A percentile compares a stretch with the other conserved stretches of the same genome.
These are phyloP conservation scores for Hypoxylon rickii DNA, from an alignment of 495 filamentous ascomycete species.

Conservation along the genomic window DNA sequence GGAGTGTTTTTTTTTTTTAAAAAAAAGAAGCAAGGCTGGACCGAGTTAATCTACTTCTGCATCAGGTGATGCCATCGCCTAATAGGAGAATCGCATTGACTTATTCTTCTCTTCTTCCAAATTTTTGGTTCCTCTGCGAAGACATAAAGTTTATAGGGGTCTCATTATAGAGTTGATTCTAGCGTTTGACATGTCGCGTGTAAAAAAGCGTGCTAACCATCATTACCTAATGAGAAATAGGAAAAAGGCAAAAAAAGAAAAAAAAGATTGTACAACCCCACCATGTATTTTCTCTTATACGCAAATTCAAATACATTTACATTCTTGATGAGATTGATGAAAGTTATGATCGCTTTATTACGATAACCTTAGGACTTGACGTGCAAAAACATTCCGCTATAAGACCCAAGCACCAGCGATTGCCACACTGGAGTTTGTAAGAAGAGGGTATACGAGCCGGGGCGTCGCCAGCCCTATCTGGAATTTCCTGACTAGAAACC, in stretches of 20 bases:
- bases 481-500: slow-evolving; percentile 14
- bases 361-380: too few relatives aligned
- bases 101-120: too few relatives aligned
- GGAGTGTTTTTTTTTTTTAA: too few relatives aligned
- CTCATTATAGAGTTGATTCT: background rate
- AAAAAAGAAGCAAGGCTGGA: background rate
- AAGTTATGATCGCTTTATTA: too few relatives aligned
- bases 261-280: background rate
- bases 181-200: background rate
- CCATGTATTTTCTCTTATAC: background rate
- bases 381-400: too few relatives aligned
- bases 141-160: background rate
- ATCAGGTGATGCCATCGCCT: too few relatives aligned
- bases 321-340: too few relatives aligned
- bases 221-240: background rate
- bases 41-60: too few relatives aligned
- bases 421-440: slow-evolving; percentile 21
- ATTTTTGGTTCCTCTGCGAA: too few relatives aligned
- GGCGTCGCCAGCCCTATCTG: slow-evolving; percentile 18
- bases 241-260: background rate
- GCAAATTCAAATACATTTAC: background rate
- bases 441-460: slow-evolving; percentile 15
- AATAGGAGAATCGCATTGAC: too few relatives aligned
- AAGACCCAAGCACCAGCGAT: background rate
- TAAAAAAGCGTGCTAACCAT: background rate